These are phyloP conservation scores for Aspergillus alliaceus DNA, from an alignment of 2,329 filamentous ascomycete species.

Conservation along the genomic window DNA sequence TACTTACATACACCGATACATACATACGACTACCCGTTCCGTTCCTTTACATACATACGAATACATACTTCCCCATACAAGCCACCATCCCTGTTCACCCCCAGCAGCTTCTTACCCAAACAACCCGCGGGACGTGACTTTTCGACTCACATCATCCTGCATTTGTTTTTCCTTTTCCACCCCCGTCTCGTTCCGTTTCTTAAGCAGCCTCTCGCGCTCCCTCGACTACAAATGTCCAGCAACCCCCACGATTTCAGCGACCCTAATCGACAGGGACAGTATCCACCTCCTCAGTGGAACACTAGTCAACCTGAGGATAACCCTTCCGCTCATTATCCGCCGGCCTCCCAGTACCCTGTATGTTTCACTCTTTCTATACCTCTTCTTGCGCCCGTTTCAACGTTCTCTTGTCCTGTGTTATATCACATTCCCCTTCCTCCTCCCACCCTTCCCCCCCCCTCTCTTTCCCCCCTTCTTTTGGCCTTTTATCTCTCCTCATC, in stretches of 20 bases:
- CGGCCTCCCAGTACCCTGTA: conserved; percentile 39
- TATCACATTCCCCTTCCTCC: conserved; percentile 10
- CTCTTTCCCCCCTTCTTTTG: too few relatives aligned
- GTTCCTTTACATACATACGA: conserved; percentile 11
- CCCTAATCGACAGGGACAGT: conserved; percentile 47
- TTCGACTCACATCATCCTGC: conserved; percentile 32
- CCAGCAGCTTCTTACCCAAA: conserved; percentile 14
- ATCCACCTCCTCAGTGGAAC: conserved; percentile 46
- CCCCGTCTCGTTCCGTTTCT: conserved; percentile 22
- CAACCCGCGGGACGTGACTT: conserved; percentile 21
- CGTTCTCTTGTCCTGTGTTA: conserved; percentile 8
- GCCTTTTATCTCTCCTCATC: conserved; percentile 1
- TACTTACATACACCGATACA: conserved; percentile 8
- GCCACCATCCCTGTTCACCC: conserved; percentile 15
- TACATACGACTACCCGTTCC: conserved; percentile 8
- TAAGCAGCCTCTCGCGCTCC: conserved; percentile 22
- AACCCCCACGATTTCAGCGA: conserved; percentile 43
- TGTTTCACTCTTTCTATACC: conserved; percentile 17
- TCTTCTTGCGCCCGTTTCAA: neutral
- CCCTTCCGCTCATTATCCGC: conserved; percentile 35
- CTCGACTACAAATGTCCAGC: conserved; percentile 41
- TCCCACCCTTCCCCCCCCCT: too few relatives aligned
- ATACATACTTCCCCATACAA: conserved; percentile 12
- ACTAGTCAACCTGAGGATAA: conserved; percentile 40
- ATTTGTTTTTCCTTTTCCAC: conserved; percentile 23